phyloP scores from a whole-genome alignment of 2,329 filamentous ascomycete genomes.

The Coniochaeta sp. region DNA sequence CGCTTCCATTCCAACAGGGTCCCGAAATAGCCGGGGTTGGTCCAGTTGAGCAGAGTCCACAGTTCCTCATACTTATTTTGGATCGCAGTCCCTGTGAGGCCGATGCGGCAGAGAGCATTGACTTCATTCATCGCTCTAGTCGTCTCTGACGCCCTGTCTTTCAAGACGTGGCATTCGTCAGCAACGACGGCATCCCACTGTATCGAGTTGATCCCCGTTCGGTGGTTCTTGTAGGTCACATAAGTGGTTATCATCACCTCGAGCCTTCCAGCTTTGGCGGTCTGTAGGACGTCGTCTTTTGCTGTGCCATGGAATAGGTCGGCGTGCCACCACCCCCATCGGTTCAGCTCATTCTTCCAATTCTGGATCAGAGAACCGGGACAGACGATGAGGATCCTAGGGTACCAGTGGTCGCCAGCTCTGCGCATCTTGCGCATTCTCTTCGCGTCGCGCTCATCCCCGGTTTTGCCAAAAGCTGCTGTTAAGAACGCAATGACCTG shows the following conservation, averaged over 20 bases:
- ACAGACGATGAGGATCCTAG: conserved; percentile 75
- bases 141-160: conserved; percentile 68
- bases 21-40: conserved; percentile 69
- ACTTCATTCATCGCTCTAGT: conserved; percentile 84
- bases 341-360: conserved; percentile 77
- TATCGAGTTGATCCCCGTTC: conserved; percentile 68
- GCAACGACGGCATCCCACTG: conserved; percentile 92
- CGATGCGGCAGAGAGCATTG: conserved; percentile 87
- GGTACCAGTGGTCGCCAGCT: conserved; percentile 64
- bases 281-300: conserved; percentile 62
- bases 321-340: conserved; percentile 95
- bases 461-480: conserved; percentile 89
- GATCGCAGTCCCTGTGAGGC: conserved; percentile 89
- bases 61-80: conserved; percentile 98
- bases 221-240: conserved; percentile 75
- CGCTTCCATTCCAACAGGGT: conserved; percentile 66
- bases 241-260: conserved; percentile 97
- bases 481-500: conserved; percentile 91
- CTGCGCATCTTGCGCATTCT: conserved; percentile 81
- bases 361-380: conserved; percentile 84
- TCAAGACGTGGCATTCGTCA: conserved; percentile 88
- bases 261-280: conserved; percentile 66
- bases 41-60: conserved; percentile 95
- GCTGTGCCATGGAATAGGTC: conserved; percentile 69
- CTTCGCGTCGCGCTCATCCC: conserved; percentile 76